Conservation (phyloP, 768 basidiomycete genomes). For the Agaricus bisporus region DNA sequence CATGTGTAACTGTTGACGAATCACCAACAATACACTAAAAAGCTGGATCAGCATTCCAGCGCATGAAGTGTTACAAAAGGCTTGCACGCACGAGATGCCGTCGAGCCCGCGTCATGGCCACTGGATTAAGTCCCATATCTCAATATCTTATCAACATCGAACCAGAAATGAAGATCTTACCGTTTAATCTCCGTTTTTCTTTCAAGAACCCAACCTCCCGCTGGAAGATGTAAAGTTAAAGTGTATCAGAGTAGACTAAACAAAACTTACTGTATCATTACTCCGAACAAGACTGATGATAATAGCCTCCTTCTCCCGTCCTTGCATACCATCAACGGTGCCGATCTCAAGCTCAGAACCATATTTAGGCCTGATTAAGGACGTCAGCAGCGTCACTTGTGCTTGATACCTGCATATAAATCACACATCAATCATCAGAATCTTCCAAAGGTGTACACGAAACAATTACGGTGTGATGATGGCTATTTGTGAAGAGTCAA, state of each 20-base stretch:
- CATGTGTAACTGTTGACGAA: slow-evolving; percentile 84
- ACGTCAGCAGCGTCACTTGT: slow-evolving; percentile 81
- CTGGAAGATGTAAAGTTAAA: slow-evolving; percentile 25
- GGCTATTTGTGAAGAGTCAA: slow-evolving; percentile 70
- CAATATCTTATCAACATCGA: background rate
- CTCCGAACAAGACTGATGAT: slow-evolving; percentile 90
- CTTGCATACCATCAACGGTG: slow-evolving; percentile 96
- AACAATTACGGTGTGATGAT: slow-evolving; percentile 74
- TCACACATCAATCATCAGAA: background rate
- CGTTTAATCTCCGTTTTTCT: slow-evolving; percentile 89
- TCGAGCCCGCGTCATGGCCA: slow-evolving; percentile 89
- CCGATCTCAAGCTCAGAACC: slow-evolving; percentile 80
- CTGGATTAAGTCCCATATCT: slow-evolving; percentile 27
- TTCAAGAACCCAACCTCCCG: slow-evolving; percentile 92
- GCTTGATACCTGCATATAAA: slow-evolving; percentile 72
- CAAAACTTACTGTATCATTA: slow-evolving; percentile 63
- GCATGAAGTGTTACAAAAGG: background rate
- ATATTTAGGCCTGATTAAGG: slow-evolving; percentile 65
- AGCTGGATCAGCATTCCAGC: background rate
- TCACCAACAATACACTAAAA: slow-evolving; percentile 87
- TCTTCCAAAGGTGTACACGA: background rate
- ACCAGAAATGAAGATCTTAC: slow-evolving; percentile 26
- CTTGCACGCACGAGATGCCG: slow-evolving; percentile 69
- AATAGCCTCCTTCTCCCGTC: slow-evolving; percentile 91
- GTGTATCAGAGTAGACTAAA: background rate